Percentiles rank a stretch among this genome's conserved stretches.
phyloP scores from a whole-genome alignment of 345 rosid genomes.

The Hibiscus tridactylites region DNA sequence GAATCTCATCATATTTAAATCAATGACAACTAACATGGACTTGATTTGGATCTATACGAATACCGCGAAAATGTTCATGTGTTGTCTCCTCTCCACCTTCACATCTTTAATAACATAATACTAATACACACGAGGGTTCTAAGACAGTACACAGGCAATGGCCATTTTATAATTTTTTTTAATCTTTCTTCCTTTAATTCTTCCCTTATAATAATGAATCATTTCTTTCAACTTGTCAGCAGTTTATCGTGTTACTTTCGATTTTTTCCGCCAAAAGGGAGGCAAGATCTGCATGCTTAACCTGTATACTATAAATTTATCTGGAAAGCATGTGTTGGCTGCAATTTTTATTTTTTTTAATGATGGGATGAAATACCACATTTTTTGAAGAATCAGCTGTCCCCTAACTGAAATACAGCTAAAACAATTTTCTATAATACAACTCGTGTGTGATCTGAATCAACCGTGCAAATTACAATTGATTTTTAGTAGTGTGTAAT shows the following conservation, averaged over 20 bases:
- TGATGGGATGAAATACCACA: background rate
- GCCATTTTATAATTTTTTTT: background rate
- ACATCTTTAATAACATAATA: background rate
- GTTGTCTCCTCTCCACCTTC: background rate
- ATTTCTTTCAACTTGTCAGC: background rate
- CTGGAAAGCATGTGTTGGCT: background rate
- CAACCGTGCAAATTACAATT: background rate
- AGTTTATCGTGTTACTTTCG: background rate
- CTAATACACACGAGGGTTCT: background rate
- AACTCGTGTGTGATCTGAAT: background rate
- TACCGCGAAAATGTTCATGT: background rate
- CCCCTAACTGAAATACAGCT: background rate
- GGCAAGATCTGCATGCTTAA: background rate
- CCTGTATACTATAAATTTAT: background rate
- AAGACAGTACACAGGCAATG: background rate
- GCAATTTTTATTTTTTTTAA: background rate
- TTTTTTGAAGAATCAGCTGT: background rate
- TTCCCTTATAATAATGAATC: background rate
- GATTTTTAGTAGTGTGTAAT: background rate
- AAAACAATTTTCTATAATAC: background rate
- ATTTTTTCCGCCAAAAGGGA: background rate
- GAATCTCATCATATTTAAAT: background rate
- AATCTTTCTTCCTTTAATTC: too few species aligned
- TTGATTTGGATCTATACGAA: background rate
- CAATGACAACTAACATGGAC: background rate